Evolutionary conservation across 352 stramenopile genomes (phyloP).

Genomic region (Globisporangium echinulatum): DNA sequence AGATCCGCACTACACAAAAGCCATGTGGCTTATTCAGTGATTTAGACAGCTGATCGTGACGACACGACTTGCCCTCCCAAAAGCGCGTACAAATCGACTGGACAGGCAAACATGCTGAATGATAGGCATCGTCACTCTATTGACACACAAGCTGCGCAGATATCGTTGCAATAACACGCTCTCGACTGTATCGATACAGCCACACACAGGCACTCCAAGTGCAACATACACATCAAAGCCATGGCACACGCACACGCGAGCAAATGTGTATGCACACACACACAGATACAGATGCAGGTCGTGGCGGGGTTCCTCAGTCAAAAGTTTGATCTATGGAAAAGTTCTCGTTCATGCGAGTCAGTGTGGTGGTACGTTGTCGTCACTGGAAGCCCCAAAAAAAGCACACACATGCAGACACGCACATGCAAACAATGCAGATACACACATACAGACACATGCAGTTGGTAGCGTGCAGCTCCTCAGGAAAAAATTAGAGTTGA

Average conservation of each 20-base stretch:
- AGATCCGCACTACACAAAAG: too few species aligned
- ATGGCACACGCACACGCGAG: background rate
- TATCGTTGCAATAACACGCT: too few species aligned
- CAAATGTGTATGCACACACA: background rate
- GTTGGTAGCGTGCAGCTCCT: constrained; percentile 14
- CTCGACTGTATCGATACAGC: background rate
- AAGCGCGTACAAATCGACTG: too few species aligned
- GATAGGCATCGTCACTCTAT: too few species aligned
- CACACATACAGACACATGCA: background rate
- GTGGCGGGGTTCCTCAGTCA: constrained; percentile 23
- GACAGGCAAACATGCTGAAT: too few species aligned
- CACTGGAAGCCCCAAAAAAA: constrained; percentile 15
- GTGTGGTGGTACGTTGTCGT: constrained; percentile 38
- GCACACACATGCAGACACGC: constrained; percentile 8
- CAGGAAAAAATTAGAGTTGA: constrained; percentile 62
- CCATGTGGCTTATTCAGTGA: too few species aligned
- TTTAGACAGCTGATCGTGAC: too few species aligned
- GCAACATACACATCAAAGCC: too few species aligned
- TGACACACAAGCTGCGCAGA: too few species aligned
- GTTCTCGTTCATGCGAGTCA: constrained; percentile 30
- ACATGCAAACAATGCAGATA: background rate
- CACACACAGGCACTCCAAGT: background rate
- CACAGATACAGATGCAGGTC: background rate
- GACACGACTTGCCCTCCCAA: too few species aligned
- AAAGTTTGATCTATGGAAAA: constrained; percentile 29